These are phyloP conservation scores for Cercophora scortea DNA, from an alignment of 495 filamentous ascomycete genomes.

Conservation along the genomic window DNA sequence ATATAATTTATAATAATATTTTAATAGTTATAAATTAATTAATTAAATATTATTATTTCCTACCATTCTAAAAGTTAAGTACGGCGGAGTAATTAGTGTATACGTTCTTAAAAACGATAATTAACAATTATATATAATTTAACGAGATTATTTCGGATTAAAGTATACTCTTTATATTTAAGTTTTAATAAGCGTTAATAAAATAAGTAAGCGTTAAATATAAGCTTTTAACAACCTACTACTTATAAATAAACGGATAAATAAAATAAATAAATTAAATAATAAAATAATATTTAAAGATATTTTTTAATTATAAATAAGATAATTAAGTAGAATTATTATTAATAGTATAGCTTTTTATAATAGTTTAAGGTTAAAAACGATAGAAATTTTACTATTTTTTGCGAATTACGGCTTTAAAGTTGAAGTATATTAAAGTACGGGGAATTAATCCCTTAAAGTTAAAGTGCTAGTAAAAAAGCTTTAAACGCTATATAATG, in stretches of 20 bases:
- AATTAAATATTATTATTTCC: background rate
- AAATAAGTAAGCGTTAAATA: background rate
- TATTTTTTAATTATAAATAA: constrained; percentile 1
- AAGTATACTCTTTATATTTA: too few species aligned
- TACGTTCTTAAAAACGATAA: too few species aligned
- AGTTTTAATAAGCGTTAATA: too few species aligned
- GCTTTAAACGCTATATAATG: too few species aligned
- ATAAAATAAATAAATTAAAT: background rate
- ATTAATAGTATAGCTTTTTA: background rate
- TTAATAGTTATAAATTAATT: background rate
- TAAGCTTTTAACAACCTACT: background rate
- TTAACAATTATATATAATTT: too few species aligned
- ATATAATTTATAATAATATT: background rate
- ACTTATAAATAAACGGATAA: background rate
- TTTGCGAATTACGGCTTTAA: background rate
- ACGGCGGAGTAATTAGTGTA: too few species aligned
- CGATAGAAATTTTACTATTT: background rate
- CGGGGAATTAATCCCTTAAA: background rate
- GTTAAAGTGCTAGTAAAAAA: too few species aligned
- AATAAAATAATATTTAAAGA: background rate
- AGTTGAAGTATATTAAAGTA: background rate
- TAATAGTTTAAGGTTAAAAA: background rate
- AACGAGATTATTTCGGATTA: too few species aligned
- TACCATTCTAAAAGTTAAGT: background rate
- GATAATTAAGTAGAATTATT: constrained; percentile 1